phyloP scores from a whole-genome alignment of 805 yeast species.

The Metschnikowia shivogae region DNA sequence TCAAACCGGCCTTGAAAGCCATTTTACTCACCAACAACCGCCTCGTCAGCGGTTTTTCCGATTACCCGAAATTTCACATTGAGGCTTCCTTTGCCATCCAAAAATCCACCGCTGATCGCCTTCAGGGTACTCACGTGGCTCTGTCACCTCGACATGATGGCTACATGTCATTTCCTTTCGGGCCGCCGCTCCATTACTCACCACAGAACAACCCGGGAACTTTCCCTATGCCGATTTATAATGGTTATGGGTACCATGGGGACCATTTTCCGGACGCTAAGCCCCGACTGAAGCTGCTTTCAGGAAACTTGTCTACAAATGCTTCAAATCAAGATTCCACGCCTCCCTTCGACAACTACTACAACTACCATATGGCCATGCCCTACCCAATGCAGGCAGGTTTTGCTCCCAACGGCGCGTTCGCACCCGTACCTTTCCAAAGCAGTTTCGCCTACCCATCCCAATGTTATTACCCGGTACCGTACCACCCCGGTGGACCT shows the following conservation, averaged over 20 bases:
- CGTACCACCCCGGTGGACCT: neutral
- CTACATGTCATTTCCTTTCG: neutral
- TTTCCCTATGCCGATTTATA: neutral
- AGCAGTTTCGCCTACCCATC: neutral
- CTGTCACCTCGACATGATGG: neutral
- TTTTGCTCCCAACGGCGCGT: slow-evolving; percentile 4
- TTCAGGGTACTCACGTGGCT: neutral
- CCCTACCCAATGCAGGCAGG: slow-evolving; percentile 2
- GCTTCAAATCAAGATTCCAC: neutral
- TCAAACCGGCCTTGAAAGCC: slow-evolving; percentile 59
- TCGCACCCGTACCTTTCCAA: neutral
- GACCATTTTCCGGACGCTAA: neutral
- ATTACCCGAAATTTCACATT: slow-evolving; percentile 22
- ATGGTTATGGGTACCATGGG: neutral
- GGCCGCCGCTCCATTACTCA: neutral
- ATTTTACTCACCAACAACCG: slow-evolving; percentile 51
- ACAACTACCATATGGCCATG: neutral
- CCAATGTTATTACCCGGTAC: slow-evolving; percentile 1
- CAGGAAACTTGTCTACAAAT: neutral
- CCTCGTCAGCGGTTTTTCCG: slow-evolving; percentile 18
- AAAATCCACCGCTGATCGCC: slow-evolving; percentile 15
- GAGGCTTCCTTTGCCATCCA: slow-evolving; percentile 42
- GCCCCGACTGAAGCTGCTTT: neutral
- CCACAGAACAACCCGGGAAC: neutral
- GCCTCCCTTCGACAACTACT: neutral